phyloP scores from a whole-genome alignment of 1,284 basidiomycete genomes.

The Pisolithus thermaeus region DNA sequence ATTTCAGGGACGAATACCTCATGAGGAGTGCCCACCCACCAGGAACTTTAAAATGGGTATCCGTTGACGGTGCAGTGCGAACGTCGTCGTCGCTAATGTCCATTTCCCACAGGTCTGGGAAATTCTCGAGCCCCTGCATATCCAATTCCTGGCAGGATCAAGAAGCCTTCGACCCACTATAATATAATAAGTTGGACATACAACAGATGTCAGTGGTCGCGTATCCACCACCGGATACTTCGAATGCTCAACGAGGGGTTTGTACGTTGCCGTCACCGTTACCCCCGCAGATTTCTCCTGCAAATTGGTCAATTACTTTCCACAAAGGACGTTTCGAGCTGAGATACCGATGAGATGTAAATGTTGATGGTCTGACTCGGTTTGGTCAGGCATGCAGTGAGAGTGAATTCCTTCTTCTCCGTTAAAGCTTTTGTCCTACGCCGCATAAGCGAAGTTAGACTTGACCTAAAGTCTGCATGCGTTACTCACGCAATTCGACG shows the following conservation, averaged over 20 bases:
- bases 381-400: conserved; percentile 54
- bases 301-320: conserved; percentile 3
- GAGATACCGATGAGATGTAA: conserved; percentile 55
- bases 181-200: conserved; percentile 23
- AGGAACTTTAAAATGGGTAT: conserved; percentile 4
- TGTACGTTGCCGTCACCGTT: conserved; percentile 45
- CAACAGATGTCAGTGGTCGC: conserved; percentile 56
- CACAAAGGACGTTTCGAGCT: neutral
- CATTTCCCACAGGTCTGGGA: conserved; percentile 62
- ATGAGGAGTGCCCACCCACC: conserved; percentile 2
- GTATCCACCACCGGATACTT: conserved; percentile 65
- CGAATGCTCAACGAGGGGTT: conserved; percentile 46
- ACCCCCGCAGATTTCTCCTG: conserved; percentile 70
- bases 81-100: conserved; percentile 30
- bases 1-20: neutral
- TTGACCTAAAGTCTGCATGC: conserved; percentile 1
- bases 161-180: neutral
- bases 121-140: conserved; percentile 57
- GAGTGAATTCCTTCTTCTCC: conserved; percentile 50
- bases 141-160: conserved; percentile 43
- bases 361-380: conserved; percentile 69
- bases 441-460: conserved; percentile 5
- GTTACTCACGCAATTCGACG: conserved; percentile 61
- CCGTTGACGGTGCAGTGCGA: conserved; percentile 1
- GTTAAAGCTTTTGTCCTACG: conserved; percentile 62